Conservation (phyloP, 2,329 filamentous ascomycete species). For the Diaporthe vexans region DNA sequence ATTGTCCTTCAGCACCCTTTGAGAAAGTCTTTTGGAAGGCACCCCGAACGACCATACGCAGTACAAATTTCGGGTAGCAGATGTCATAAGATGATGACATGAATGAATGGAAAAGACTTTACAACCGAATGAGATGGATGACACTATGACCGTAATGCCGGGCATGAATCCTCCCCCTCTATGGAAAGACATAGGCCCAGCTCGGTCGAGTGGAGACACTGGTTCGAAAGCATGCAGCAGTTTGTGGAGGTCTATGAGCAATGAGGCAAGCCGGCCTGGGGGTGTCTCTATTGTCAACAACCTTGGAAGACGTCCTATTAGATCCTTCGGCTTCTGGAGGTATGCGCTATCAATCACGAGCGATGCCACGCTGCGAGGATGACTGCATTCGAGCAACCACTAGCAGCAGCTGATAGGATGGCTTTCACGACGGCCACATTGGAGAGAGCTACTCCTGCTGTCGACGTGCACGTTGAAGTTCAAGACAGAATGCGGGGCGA, state of each 20-base stretch:
- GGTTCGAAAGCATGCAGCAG: too few relatives aligned
- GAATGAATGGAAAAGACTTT: too few relatives aligned
- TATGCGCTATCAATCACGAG: not conserved
- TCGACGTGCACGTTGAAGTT: not conserved
- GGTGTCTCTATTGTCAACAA: not conserved
- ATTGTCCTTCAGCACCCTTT: not conserved
- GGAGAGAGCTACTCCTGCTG: not conserved
- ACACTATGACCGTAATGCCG: too few relatives aligned
- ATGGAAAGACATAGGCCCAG: too few relatives aligned
- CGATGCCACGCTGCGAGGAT: slow-evolving; percentile 5
- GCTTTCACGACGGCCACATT: not conserved
- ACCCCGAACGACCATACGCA: not conserved
- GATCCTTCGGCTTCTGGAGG: not conserved
- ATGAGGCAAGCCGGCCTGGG: too few relatives aligned
- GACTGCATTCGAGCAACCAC: not conserved
- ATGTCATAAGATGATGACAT: not conserved
- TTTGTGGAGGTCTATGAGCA: too few relatives aligned
- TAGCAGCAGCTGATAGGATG: slow-evolving; percentile 1
- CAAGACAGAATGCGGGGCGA: not conserved
- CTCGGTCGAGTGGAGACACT: too few relatives aligned
- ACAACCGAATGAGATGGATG: too few relatives aligned
- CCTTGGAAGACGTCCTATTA: not conserved
- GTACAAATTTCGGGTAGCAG: not conserved
- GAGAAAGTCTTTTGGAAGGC: not conserved
- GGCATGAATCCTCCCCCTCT: too few relatives aligned